These are phyloP conservation scores for Solidago caesia DNA, from an alignment of 129 eudicot genomes.

Conservation along the genomic window DNA sequence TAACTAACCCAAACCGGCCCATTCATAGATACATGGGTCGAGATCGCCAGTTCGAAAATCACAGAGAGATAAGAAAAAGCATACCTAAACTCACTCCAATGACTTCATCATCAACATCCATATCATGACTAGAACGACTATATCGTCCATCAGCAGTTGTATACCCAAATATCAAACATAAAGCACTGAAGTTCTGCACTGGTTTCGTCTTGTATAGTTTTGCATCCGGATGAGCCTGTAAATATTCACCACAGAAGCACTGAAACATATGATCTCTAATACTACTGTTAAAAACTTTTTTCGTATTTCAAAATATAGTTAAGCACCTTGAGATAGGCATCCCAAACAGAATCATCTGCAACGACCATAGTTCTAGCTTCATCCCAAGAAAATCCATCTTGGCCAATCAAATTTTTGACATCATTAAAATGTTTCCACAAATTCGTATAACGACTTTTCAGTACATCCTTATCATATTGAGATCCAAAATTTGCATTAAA, in stretches of 20 bases:
- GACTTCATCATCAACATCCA: slow-evolving; percentile 49
- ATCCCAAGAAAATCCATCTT: slow-evolving; percentile 60
- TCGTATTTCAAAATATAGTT: neutral
- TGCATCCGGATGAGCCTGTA: slow-evolving; percentile 55
- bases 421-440: slow-evolving; percentile 60
- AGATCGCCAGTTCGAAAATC: neutral
- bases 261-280: neutral
- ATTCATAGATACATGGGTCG: neutral
- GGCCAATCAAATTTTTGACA: slow-evolving; percentile 46
- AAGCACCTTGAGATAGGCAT: slow-evolving; percentile 51
- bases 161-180: slow-evolving; percentile 53
- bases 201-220: slow-evolving; percentile 51
- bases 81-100: slow-evolving; percentile 44
- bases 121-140: slow-evolving; percentile 64
- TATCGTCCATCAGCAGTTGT: slow-evolving; percentile 69
- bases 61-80: slow-evolving; percentile 1
- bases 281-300: too few species aligned
- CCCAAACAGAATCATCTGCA: slow-evolving; percentile 63
- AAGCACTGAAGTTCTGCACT: slow-evolving; percentile 46
- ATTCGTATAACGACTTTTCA: slow-evolving; percentile 59
- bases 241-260: neutral
- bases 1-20: neutral
- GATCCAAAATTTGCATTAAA: slow-evolving; percentile 58
- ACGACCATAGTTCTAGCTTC: slow-evolving; percentile 47
- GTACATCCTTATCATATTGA: slow-evolving; percentile 59